phyloP scores from a whole-genome alignment of 192 early-diverging fungal genomes.

The Mortierella hygrophila region DNA sequence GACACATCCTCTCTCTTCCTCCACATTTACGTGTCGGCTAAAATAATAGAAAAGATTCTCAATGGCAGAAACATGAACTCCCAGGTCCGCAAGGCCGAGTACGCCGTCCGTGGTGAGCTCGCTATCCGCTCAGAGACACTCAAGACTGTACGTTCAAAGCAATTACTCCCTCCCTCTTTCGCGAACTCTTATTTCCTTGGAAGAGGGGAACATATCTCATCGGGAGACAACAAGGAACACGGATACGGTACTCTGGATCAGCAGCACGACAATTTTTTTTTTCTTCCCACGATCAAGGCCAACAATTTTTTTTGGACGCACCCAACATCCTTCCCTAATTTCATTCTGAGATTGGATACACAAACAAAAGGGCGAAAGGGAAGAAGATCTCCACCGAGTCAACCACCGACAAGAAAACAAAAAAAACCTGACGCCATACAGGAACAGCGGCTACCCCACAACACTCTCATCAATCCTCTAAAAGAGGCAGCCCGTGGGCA shows the following conservation, averaged over 20 bases:
- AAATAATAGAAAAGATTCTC: slow-evolving; percentile 69
- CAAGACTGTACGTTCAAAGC: slow-evolving; percentile 56
- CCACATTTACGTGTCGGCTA: background rate
- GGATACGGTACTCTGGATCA: background rate
- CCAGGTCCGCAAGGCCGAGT: slow-evolving; percentile 82
- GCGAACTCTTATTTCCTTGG: background rate
- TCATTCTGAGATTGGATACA: slow-evolving; percentile 10
- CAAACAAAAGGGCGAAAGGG: background rate
- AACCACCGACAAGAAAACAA: background rate
- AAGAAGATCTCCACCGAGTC: background rate
- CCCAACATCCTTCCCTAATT: slow-evolving; percentile 4
- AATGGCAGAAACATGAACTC: slow-evolving; percentile 80
- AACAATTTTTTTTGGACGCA: background rate
- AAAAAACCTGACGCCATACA: background rate
- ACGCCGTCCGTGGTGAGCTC: slow-evolving; percentile 95
- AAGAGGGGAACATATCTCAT: background rate
- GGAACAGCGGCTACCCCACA: background rate
- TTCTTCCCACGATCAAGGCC: slow-evolving; percentile 37
- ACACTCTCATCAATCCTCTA: background rate
- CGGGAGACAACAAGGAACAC: background rate
- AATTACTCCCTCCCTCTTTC: background rate
- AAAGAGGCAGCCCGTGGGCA: background rate
- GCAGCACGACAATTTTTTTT: background rate
- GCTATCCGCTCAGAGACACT: slow-evolving; percentile 95
- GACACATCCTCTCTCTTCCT: background rate